phyloP scores from a whole-genome alignment of 2,329 filamentous ascomycete species.

The Sarocladiaceae sp. region DNA sequence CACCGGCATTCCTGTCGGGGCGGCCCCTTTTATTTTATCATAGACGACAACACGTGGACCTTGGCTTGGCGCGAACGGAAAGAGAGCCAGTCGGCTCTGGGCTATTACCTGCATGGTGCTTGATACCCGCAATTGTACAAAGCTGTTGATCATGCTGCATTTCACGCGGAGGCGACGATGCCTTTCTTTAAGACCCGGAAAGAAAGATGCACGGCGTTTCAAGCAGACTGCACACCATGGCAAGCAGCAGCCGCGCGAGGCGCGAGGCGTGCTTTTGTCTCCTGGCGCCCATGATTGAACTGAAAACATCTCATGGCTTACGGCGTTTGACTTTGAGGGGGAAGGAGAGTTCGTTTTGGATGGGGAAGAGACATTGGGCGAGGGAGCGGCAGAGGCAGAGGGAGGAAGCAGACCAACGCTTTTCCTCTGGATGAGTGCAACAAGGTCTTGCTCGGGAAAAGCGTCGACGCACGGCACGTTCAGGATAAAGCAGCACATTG shows the following conservation, averaged over 20 bases:
- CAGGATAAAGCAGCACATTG: not conserved
- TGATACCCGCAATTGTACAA: conserved; percentile 6
- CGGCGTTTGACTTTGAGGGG: conserved; percentile 3
- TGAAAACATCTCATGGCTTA: conserved; percentile 5
- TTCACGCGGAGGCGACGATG: no score
- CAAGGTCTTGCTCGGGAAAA: not conserved
- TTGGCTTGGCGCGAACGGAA: not conserved
- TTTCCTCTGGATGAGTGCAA: not conserved
- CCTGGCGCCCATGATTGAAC: conserved; percentile 6
- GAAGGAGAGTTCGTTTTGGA: no score
- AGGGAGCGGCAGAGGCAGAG: no score
- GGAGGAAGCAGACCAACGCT: no score
- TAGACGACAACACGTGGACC: conserved; percentile 1
- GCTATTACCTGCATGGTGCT: conserved; percentile 4
- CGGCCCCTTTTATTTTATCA: not conserved
- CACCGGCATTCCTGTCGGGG: no score
- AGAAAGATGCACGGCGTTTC: no score
- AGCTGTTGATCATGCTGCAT: not conserved
- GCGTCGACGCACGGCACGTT: no score
- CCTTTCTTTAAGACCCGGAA: no score
- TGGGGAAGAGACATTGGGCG: no score
- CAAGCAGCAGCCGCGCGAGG: not conserved
- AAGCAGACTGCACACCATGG: not conserved
- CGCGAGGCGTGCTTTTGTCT: not conserved
- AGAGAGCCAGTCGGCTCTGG: not conserved